These are phyloP conservation scores for Ophiostoma ips DNA, from an alignment of 2,329 filamentous ascomycete genomes.

Conservation along the genomic window DNA sequence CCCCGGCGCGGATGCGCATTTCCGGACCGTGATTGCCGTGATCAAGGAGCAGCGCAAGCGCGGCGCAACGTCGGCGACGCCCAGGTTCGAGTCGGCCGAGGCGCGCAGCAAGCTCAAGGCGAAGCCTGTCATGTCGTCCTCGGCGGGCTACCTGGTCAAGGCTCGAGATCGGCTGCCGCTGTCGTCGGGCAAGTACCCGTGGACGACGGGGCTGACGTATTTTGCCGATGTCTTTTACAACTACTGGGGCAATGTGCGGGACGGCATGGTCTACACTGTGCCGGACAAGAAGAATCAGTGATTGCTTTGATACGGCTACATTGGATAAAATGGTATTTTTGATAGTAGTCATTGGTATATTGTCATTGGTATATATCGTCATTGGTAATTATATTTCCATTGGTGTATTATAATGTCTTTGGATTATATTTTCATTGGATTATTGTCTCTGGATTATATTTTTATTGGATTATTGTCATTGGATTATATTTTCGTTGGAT, in stretches of 20 bases:
- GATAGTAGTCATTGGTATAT: too few relatives aligned
- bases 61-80: conserved; percentile 14
- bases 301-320: too few relatives aligned
- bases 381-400: not conserved
- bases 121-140: conserved; percentile 14
- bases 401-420: too few relatives aligned
- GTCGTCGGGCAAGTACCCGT: conserved; percentile 16
- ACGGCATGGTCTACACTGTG: conserved; percentile 11
- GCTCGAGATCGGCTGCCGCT: conserved; percentile 18
- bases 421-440: not conserved
- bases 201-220: conserved; percentile 17
- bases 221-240: conserved; percentile 19
- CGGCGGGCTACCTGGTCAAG: conserved; percentile 17
- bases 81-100: conserved; percentile 12
- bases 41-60: conserved; percentile 10
- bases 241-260: conserved; percentile 6
- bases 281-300: conserved; percentile 7
- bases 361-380: not conserved
- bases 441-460: not conserved
- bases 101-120: conserved; percentile 12
- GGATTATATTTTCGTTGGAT: not conserved
- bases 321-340: not conserved
- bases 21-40: conserved; percentile 12
- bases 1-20: conserved; percentile 36
- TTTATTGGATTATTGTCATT: not conserved